A percentile compares a stretch with the other conserved stretches of the same genome.
These are phyloP conservation scores for Phoenix roebelenii DNA, from an alignment of 176 grass and related monocot species.

Conservation along the genomic window DNA sequence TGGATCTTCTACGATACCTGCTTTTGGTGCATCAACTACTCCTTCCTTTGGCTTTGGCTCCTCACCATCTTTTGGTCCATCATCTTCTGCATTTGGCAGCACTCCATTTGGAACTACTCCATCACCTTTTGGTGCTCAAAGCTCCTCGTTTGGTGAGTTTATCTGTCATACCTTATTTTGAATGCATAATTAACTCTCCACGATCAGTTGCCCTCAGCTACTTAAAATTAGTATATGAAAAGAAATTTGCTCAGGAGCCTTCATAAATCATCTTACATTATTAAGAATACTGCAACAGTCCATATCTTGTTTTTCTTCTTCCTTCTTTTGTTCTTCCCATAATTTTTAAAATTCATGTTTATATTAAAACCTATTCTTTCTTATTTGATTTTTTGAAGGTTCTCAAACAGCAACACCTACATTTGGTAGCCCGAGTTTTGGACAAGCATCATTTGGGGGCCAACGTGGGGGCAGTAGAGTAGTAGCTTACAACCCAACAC, in stretches of 20 bases:
- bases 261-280: too few relatives aligned
- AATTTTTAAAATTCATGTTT: too few relatives aligned
- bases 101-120: slow-evolving; percentile 61
- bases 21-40: slow-evolving; percentile 50
- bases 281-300: too few relatives aligned
- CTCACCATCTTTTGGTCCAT: slow-evolving; percentile 52
- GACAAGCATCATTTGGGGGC: slow-evolving; percentile 47
- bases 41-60: slow-evolving; percentile 71
- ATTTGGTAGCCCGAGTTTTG: slow-evolving; percentile 53
- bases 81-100: slow-evolving; percentile 45
- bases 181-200: too few relatives aligned
- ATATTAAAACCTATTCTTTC: not conserved
- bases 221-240: too few relatives aligned
- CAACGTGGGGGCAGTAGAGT: slow-evolving; percentile 72
- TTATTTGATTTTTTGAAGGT: slow-evolving; percentile 40
- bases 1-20: slow-evolving; percentile 40
- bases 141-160: slow-evolving; percentile 66
- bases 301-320: not conserved
- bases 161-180: too few relatives aligned
- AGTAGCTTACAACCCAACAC: slow-evolving; percentile 54
- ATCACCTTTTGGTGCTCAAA: slow-evolving; percentile 61
- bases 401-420: slow-evolving; percentile 46
- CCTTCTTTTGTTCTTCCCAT: slow-evolving; percentile 3
- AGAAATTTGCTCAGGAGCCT: too few relatives aligned
- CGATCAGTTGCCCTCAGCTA: too few relatives aligned